Evolutionary conservation across 352 stramenopile species (phyloP), one percentile per base, ranked within the genome.

Genomic region (Pythium rhizo-oryzae): DNA sequence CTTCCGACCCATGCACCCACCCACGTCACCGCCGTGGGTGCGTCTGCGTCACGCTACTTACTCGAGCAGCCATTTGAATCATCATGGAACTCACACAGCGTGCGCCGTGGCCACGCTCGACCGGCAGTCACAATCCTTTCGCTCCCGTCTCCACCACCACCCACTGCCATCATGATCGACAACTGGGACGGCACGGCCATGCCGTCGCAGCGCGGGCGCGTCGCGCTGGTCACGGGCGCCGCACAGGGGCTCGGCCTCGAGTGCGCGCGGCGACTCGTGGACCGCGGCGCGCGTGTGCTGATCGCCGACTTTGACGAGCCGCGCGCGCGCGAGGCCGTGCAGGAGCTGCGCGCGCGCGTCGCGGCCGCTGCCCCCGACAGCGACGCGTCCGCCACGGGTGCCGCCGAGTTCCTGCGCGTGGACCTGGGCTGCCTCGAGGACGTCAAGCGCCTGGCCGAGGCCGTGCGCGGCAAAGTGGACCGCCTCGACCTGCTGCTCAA

Each of bases 271-370:
- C 47, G 61, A 41, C 70, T 93, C 25, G 81, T 79, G 1, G 33
- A 81, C 39, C 76, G 75, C 62, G 77, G 82, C 49, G 87, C 80
- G 47, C 65, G 83, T 25, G 90, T 97, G 43, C 74, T 97, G 51
- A 70, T 97, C 9, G 90, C 86, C 8, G 94, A 87, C 64, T 85
- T 89, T 19, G 91, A 81, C 47, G 74, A 82, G 50, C 56, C 44
- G 3, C 69, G 76, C 0, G 79, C 70, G 8, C 64, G 46, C 18
- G 44, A 70, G 4, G 79, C 80, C 2, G 67, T 80, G 51, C 37
- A 74, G 21, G 24, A 61, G 30, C 79, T 89, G 21, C 59, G 51
- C 25, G 66, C 70, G 56, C 55, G 0, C 69, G 75, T 0, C 80
- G 37, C 21, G 43, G 37, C 67, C 58, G 13, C 60, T 9, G 50